These are phyloP conservation scores for Arabis alpina DNA, from an alignment of 345 rosid genomes.

Conservation along the genomic window DNA sequence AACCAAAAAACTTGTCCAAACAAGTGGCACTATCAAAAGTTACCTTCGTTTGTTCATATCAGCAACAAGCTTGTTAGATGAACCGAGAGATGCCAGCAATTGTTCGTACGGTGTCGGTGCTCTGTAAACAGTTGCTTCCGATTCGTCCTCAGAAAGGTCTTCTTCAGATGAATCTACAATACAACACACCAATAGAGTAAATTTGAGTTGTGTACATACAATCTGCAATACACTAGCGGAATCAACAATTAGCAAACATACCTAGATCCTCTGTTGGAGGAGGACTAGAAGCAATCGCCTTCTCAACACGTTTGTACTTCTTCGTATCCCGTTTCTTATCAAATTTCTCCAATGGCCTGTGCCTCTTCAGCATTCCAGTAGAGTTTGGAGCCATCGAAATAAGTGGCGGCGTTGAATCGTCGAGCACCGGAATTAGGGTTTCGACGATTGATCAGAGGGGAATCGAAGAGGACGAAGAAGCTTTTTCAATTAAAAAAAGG, in stretches of 20 bases:
- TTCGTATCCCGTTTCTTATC: slow-evolving; percentile 36
- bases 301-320: slow-evolving; percentile 43
- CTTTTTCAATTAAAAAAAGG: background rate
- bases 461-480: background rate
- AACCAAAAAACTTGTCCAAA: background rate
- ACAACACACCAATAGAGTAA: background rate
- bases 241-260: slow-evolving; percentile 18
- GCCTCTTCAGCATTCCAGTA: slow-evolving; percentile 39
- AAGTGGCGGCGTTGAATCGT: background rate
- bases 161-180: slow-evolving; percentile 41
- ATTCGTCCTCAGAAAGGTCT: slow-evolving; percentile 34
- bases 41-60: slow-evolving; percentile 62
- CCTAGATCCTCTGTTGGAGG: slow-evolving; percentile 49
- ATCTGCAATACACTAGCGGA: background rate
- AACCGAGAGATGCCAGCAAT: slow-evolving; percentile 56
- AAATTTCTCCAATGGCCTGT: slow-evolving; percentile 33
- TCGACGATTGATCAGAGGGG: background rate
- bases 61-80: slow-evolving; percentile 51
- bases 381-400: slow-evolving; percentile 34
- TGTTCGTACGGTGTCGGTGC: slow-evolving; percentile 55
- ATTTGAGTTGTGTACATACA: slow-evolving; percentile 1
- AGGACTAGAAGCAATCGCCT: slow-evolving; percentile 34
- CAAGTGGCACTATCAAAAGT: background rate
- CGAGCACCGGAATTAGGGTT: too few species aligned
- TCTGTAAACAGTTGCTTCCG: slow-evolving; percentile 45